Evolutionary conservation across 371 early-diverging fungal genomes (phyloP).

Genomic region (Batkoa obscura): DNA sequence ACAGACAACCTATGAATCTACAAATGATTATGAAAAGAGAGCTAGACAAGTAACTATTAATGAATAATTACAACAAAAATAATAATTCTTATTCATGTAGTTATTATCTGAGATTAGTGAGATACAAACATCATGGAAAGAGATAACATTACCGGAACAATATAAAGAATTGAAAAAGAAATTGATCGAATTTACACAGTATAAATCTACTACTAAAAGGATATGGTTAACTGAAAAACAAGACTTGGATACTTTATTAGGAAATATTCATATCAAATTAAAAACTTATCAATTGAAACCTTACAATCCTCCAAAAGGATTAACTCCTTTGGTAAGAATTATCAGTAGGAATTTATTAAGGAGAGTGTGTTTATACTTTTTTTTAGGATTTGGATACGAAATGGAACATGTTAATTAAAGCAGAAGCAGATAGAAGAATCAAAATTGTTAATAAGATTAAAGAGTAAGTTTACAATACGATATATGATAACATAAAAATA

Average conservation of each 20-base stretch:
- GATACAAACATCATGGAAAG: slow-evolving; percentile 42
- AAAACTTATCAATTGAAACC: slow-evolving; percentile 77
- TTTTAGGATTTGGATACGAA: slow-evolving; percentile 47
- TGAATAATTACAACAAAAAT: not conserved
- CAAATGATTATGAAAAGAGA: slow-evolving; percentile 73
- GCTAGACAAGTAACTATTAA: slow-evolving; percentile 23
- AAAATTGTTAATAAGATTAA: slow-evolving; percentile 59
- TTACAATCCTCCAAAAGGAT: slow-evolving; percentile 61
- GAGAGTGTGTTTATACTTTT: not conserved
- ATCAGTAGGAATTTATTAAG: not conserved
- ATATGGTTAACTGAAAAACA: slow-evolving; percentile 78
- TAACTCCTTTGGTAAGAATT: slow-evolving; percentile 23
- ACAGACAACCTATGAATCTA: slow-evolving; percentile 70
- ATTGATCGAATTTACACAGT: slow-evolving; percentile 48
- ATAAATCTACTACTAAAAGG: slow-evolving; percentile 67
- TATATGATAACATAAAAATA: not conserved
- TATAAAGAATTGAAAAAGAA: slow-evolving; percentile 60
- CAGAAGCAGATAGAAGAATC: slow-evolving; percentile 60
- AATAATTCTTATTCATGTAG: slow-evolving; percentile 7
- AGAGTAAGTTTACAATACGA: slow-evolving; percentile 25
- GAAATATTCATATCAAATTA: slow-evolving; percentile 87
- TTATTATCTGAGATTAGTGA: slow-evolving; percentile 41
- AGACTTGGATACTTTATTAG: slow-evolving; percentile 66
- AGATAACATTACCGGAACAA: slow-evolving; percentile 32
- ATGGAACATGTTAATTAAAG: slow-evolving; percentile 49